Conservation (phyloP, 2,329 filamentous ascomycete species). For the Talaromyces funiculosus region DNA sequence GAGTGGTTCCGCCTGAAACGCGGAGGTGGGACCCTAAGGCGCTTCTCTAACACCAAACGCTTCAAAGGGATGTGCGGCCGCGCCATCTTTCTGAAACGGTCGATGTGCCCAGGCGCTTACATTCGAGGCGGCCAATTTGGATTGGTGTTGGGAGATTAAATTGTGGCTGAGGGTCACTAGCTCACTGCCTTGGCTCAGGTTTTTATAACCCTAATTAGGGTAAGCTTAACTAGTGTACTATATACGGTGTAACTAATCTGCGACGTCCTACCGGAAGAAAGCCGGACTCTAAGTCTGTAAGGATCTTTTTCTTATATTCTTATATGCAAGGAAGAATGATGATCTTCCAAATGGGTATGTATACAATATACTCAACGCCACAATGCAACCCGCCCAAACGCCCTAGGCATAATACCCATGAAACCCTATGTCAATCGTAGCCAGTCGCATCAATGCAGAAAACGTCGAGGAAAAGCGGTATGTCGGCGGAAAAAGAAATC, state of each 20-base stretch:
- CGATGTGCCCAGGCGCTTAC: not conserved
- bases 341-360: conserved; percentile 1
- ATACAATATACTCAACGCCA: not conserved
- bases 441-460: conserved; percentile 8
- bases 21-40: not conserved
- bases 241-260: not conserved
- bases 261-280: not conserved
- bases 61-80: conserved; percentile 4
- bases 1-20: conserved; percentile 4
- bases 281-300: not conserved
- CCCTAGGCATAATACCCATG: not conserved
- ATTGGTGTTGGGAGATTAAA: not conserved
- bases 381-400: conserved; percentile 8
- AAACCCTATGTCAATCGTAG: conserved; percentile 12
- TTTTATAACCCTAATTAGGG: not conserved
- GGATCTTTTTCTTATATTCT: not conserved
- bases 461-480: not conserved
- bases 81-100: conserved; percentile 8
- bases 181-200: not conserved
- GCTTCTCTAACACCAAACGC: conserved; percentile 7
- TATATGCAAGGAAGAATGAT: not conserved
- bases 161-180: not conserved
- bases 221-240: not conserved
- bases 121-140: not conserved
- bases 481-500: not conserved